Evolutionary conservation across 2,329 filamentous ascomycete species (phyloP).

Genomic region (Neoarthrinium moseri): DNA sequence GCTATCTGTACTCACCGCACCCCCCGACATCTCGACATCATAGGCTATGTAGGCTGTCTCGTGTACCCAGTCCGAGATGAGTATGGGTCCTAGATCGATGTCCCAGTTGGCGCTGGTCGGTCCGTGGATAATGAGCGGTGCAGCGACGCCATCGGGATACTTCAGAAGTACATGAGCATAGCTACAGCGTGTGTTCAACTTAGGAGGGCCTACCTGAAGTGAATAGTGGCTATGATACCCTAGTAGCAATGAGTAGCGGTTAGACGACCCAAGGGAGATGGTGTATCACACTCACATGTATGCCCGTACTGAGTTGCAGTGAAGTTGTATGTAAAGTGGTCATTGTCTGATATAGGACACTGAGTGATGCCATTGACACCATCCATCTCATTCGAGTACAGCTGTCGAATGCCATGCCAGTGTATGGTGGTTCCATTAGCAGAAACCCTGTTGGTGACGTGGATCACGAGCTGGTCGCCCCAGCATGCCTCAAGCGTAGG

Average conservation of each 20-base stretch:
- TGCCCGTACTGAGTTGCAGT: slow-evolving; percentile 34
- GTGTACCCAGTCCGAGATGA: slow-evolving; percentile 49
- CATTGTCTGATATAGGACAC: slow-evolving; percentile 52
- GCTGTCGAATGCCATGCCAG: slow-evolving; percentile 34
- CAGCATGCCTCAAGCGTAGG: slow-evolving; percentile 26
- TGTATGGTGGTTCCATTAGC: slow-evolving; percentile 30
- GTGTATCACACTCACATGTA: slow-evolving; percentile 17
- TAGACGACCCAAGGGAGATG: not conserved
- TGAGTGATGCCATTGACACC: slow-evolving; percentile 38
- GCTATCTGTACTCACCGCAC: slow-evolving; percentile 19
- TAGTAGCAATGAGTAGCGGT: not conserved
- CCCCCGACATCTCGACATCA: slow-evolving; percentile 13
- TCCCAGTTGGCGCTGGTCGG: slow-evolving; percentile 45
- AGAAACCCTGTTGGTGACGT: slow-evolving; percentile 21
- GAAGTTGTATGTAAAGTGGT: slow-evolving; percentile 33
- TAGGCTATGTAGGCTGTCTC: slow-evolving; percentile 18
- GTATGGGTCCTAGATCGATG: slow-evolving; percentile 43
- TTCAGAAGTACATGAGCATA: slow-evolving; percentile 27
- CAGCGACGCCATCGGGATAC: slow-evolving; percentile 43
- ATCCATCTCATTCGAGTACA: slow-evolving; percentile 27
- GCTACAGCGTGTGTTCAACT: slow-evolving; percentile 14
- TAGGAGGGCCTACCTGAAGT: slow-evolving; percentile 30
- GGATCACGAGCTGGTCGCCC: slow-evolving; percentile 26
- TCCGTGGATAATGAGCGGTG: slow-evolving; percentile 46
- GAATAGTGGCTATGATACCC: slow-evolving; percentile 37